Percentiles rank a stretch among this genome's conserved stretches.
phyloP scores from a whole-genome alignment of 169 alveolate genomes.

The Plasmodium cynomolgi region DNA sequence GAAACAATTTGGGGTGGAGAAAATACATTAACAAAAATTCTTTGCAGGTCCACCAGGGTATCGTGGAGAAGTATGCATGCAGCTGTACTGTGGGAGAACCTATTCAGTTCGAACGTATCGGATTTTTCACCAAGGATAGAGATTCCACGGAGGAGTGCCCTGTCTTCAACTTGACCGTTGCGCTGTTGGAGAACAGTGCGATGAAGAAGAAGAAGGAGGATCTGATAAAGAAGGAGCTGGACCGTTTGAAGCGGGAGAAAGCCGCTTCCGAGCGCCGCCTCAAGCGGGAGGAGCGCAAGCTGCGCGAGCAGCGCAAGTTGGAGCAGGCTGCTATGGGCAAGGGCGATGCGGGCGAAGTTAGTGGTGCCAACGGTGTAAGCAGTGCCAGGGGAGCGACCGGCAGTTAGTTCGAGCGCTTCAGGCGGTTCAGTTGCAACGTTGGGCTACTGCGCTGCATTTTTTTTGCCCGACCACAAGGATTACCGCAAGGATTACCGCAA shows the following conservation, averaged over 20 bases:
- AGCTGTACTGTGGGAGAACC: conserved; percentile 80
- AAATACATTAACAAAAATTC: conserved; percentile 86
- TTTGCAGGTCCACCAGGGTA: conserved; percentile 76
- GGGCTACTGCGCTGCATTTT: not conserved
- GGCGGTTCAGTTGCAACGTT: not conserved
- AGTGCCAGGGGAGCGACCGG: too few relatives aligned
- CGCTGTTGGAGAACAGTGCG: conserved; percentile 80
- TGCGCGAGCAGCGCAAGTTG: conserved; percentile 34
- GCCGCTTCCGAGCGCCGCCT: conserved; percentile 32
- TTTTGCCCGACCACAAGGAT: too few relatives aligned
- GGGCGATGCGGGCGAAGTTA: not conserved
- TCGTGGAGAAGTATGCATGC: conserved; percentile 76
- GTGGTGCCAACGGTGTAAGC: too few relatives aligned
- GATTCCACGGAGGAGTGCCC: conserved; percentile 78
- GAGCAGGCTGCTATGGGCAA: not conserved
- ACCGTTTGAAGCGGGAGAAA: conserved; percentile 36
- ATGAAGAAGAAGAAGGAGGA: conserved; percentile 65
- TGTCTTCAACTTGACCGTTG: conserved; percentile 82
- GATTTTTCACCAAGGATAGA: conserved; percentile 88
- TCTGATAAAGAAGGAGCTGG: conserved; percentile 32
- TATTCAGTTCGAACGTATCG: conserved; percentile 90
- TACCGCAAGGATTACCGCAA: too few relatives aligned
- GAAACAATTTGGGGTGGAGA: conserved; percentile 84
- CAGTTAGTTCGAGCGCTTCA: not conserved
- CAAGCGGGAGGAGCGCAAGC: conserved; percentile 43